Percentiles rank a stretch among this genome's conserved stretches.
phyloP scores from a whole-genome alignment of 306 rosid species.

The Hippophae rhamnoides region DNA sequence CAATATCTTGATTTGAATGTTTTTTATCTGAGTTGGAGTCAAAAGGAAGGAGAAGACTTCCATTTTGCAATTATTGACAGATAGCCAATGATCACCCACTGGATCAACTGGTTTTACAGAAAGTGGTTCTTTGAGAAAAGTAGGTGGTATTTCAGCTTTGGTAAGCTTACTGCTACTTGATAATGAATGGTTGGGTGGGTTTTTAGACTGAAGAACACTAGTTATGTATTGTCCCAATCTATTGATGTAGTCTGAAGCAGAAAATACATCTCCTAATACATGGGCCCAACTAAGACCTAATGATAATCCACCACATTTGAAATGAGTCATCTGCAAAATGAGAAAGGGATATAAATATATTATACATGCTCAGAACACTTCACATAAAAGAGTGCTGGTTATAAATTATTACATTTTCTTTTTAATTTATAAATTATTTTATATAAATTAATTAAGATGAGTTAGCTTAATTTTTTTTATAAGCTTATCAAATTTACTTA shows the following conservation, averaged over 20 bases:
- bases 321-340: constrained; percentile 38
- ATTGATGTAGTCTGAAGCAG: constrained; percentile 45
- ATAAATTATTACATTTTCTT: too few species aligned
- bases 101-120: constrained; percentile 41
- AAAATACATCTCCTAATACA: constrained; percentile 50
- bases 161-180: not conserved
- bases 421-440: too few species aligned
- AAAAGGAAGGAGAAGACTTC: constrained; percentile 50
- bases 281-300: constrained; percentile 86
- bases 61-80: constrained; percentile 49
- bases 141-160: constrained; percentile 4
- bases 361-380: not conserved
- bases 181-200: constrained; percentile 17
- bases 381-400: not conserved
- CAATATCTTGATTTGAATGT: not conserved
- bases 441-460: not conserved
- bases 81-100: constrained; percentile 79
- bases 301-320: constrained; percentile 67
- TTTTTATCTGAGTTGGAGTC: constrained; percentile 32
- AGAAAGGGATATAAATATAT: not conserved
- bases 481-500: too few species aligned
- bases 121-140: constrained; percentile 23
- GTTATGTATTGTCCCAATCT: constrained; percentile 22
- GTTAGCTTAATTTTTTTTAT: too few species aligned
- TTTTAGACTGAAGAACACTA: constrained; percentile 1